Percentiles rank a stretch among this genome's conserved stretches.
Evolutionary conservation across 73 alveolate species (phyloP).

Genomic region (Paramecium primaurelia): DNA sequence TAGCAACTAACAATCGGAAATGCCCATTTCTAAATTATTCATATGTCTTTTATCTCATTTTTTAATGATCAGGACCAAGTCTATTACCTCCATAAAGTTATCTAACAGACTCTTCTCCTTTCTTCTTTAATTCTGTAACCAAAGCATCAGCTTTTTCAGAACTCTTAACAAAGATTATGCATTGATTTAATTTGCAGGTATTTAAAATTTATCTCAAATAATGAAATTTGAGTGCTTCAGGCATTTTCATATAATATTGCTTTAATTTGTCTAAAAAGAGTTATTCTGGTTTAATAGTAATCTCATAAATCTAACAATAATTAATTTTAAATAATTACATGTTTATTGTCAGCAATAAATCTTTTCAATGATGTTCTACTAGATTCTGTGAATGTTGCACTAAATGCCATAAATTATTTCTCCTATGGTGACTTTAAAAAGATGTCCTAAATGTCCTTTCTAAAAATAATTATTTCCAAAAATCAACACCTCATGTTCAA

Average conservation of each 20-base stretch:
- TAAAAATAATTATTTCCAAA: constrained; percentile 79
- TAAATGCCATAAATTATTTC: constrained; percentile 99
- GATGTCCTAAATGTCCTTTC: constrained; percentile 98
- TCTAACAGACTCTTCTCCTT: constrained; percentile 48
- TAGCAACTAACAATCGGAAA: constrained; percentile 98
- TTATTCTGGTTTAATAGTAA: constrained; percentile 61
- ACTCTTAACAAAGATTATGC: constrained; percentile 57
- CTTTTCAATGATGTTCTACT: constrained; percentile 86
- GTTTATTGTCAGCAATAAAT: constrained; percentile 78
- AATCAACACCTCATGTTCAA: constrained; percentile 57
- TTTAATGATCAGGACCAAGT: constrained; percentile 15
- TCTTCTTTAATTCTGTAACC: constrained; percentile 24
- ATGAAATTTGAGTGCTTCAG: constrained; percentile 91
- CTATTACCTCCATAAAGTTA: constrained; percentile 5
- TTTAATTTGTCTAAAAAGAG: constrained; percentile 97
- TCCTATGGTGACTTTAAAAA: constrained; percentile 95
- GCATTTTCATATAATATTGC: constrained; percentile 97
- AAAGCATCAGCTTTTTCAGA: constrained; percentile 53
- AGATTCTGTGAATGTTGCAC: constrained; percentile 98
- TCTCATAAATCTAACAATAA: neutral
- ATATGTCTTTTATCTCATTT: constrained; percentile 30
- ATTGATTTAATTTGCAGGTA: constrained; percentile 42
- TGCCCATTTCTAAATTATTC: constrained; percentile 89
- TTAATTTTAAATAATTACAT: neutral
- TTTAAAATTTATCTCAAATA: constrained; percentile 64